Percentiles rank a stretch among this genome's conserved stretches.
phyloP scores from a whole-genome alignment of 2,329 filamentous ascomycete species.

The Colletotrichum noveboracense region DNA sequence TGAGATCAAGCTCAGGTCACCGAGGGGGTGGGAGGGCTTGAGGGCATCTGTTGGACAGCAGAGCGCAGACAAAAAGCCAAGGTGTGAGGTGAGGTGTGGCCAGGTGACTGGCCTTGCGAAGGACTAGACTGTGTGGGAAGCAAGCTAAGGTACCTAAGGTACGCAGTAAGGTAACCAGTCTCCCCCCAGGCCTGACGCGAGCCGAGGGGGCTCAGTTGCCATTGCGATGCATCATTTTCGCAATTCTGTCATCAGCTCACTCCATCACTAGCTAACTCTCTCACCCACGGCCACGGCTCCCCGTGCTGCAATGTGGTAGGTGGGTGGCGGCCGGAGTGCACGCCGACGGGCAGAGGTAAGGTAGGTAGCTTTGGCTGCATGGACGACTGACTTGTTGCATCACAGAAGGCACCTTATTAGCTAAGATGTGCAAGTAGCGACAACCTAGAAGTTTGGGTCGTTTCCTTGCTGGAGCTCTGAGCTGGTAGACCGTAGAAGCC shows the following conservation, averaged over 20 bases:
- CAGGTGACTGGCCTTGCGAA: conserved; percentile 8
- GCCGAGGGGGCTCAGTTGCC: neutral
- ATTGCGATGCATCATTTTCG: conserved; percentile 18
- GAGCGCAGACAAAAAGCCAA: neutral
- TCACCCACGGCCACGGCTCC: neutral
- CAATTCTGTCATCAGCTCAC: conserved; percentile 21
- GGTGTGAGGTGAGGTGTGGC: conserved; percentile 1
- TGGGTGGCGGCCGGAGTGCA: neutral
- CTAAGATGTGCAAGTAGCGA: neutral
- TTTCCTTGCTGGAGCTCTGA: neutral
- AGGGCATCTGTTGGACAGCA: neutral
- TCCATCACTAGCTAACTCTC: neutral
- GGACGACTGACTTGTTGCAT: neutral
- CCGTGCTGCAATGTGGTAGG: neutral
- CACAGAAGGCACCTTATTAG: neutral
- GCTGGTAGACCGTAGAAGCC: neutral
- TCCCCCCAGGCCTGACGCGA: conserved; percentile 1
- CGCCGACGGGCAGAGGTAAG: neutral
- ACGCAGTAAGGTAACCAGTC: neutral
- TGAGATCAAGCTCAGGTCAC: neutral
- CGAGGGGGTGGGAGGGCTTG: neutral
- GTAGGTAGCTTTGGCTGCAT: neutral
- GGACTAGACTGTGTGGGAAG: neutral
- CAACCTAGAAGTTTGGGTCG: neutral
- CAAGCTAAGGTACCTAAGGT: neutral